phyloP scores from a whole-genome alignment of 2,329 filamentous ascomycete species.

The Verruconis gallopava region DNA sequence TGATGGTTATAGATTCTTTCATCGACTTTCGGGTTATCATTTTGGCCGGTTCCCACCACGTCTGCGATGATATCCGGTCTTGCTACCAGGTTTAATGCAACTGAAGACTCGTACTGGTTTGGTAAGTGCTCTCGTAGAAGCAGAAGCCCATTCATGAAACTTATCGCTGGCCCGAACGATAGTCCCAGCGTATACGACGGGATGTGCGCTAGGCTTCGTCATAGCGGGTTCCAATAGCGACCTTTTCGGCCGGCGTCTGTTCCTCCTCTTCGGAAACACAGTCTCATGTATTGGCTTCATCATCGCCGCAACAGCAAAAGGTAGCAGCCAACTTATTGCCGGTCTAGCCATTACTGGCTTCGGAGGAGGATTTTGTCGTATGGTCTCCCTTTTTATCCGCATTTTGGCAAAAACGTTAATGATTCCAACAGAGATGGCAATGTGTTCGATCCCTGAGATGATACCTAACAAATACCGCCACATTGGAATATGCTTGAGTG shows the following conservation, averaged over 20 bases:
- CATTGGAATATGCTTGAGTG: slow-evolving; percentile 15
- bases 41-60: slow-evolving; percentile 20
- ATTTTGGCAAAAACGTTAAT: background rate
- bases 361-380: background rate
- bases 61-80: slow-evolving; percentile 13
- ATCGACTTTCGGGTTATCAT: slow-evolving; percentile 18
- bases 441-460: slow-evolving; percentile 16
- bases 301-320: slow-evolving; percentile 10
- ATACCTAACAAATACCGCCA: slow-evolving; percentile 17
- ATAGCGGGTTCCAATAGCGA: slow-evolving; percentile 10
- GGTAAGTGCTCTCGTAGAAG: background rate
- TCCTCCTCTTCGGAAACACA: slow-evolving; percentile 12
- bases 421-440: slow-evolving; percentile 12
- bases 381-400: no score
- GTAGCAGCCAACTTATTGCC: slow-evolving; percentile 10
- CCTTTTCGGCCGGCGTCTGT: slow-evolving; percentile 13
- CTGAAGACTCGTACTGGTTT: slow-evolving; percentile 12
- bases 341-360: slow-evolving; percentile 5
- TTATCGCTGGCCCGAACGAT: background rate
- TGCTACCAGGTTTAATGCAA: slow-evolving; percentile 13
- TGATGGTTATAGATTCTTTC: slow-evolving; percentile 10
- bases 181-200: slow-evolving; percentile 5
- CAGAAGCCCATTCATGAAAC: background rate
- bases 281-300: slow-evolving; percentile 11
- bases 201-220: slow-evolving; percentile 4